A percentile compares a stretch with the other conserved stretches of the same genome.
Evolutionary conservation across 352 stramenopile genomes (phyloP).

Genomic region (Globisporangium nunn): DNA sequence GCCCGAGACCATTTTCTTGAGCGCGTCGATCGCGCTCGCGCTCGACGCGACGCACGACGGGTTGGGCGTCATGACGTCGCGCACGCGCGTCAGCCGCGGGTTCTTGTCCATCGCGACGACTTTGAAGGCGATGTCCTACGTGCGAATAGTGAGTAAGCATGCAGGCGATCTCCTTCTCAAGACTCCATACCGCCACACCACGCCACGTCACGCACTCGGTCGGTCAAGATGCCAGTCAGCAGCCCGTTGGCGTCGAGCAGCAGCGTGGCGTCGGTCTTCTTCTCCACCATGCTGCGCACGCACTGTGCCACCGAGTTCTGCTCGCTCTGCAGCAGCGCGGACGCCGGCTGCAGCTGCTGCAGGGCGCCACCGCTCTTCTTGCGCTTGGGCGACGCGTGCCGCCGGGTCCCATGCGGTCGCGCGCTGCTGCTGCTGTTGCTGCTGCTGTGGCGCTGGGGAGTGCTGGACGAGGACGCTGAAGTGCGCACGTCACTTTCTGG

Average conservation of each 20-base stretch:
- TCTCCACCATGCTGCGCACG: slow-evolving; percentile 81
- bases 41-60: slow-evolving; percentile 91
- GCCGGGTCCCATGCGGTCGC: neutral
- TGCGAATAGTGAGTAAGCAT: neutral
- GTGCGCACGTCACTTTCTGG: slow-evolving; percentile 6
- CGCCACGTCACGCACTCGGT: slow-evolving; percentile 48
- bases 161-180: neutral
- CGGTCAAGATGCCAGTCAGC: slow-evolving; percentile 94
- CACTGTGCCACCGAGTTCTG: slow-evolving; percentile 62
- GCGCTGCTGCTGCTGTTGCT: slow-evolving; percentile 14
- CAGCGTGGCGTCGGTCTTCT: slow-evolving; percentile 90
- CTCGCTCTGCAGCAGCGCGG: slow-evolving; percentile 68
- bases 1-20: slow-evolving; percentile 95
- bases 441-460: slow-evolving; percentile 4
- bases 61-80: slow-evolving; percentile 93
- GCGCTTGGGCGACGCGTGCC: slow-evolving; percentile 10
- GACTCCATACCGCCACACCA: neutral
- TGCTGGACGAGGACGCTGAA: neutral
- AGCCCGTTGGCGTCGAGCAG: slow-evolving; percentile 84
- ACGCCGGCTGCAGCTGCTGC: slow-evolving; percentile 57
- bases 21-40: slow-evolving; percentile 92
- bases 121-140: slow-evolving; percentile 90
- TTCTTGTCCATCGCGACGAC: slow-evolving; percentile 88
- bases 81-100: slow-evolving; percentile 63
- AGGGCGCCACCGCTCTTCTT: slow-evolving; percentile 22